Base-by-base conservation (phyloP, 306 rosid genomes). In the Lablab purpureus region DNA sequence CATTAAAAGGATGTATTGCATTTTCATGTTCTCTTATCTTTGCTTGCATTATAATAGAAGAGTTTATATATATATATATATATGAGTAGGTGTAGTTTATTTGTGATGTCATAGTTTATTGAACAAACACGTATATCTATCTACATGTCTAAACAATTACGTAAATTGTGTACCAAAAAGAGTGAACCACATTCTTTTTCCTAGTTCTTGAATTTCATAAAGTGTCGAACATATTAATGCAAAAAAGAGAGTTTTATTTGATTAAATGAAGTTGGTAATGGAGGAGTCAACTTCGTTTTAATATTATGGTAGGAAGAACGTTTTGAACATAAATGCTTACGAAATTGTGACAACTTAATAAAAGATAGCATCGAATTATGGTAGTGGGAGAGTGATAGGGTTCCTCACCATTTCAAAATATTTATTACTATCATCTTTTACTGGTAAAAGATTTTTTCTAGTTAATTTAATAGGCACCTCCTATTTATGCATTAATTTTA, bases 281-380 rank as follows among this genome's bases (percentile, higher is more conserved):
- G 34, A 72, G 30, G 19, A 56, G 73, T 81, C 77, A 36, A 67
- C 11, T 60, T 47, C 11, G 4, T 59, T 69, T 68, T 78, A 69
- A 68, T 45, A 52, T 9, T 25, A 28, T 2, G 32, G 22, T 70
- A 30, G 18, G 10, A 30, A 56, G 37, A 30, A 79, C 49, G 60
- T 68, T 55, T n/a, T 19, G 19, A 19, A 27, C 68, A 27, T 5
- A 40, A 37, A 23, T 40, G 56, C 68, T 21, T 32, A 34, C 40
- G 40, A 34, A 34, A 34, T 5, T 34, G 40, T 34, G 40, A 34
- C 36, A 34, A 34, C 40, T 34, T 43, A 43, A 41, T 46, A 10
- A 60, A 19, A 10, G 6, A 17, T 5, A 2, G 17, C 5, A 43
- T 41, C 28, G 21, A 41, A 67, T 56, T 67, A 47, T 30, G 40